Conservation (phyloP, 164 flowering plant genomes). For the Euptelea pleiosperma region DNA sequence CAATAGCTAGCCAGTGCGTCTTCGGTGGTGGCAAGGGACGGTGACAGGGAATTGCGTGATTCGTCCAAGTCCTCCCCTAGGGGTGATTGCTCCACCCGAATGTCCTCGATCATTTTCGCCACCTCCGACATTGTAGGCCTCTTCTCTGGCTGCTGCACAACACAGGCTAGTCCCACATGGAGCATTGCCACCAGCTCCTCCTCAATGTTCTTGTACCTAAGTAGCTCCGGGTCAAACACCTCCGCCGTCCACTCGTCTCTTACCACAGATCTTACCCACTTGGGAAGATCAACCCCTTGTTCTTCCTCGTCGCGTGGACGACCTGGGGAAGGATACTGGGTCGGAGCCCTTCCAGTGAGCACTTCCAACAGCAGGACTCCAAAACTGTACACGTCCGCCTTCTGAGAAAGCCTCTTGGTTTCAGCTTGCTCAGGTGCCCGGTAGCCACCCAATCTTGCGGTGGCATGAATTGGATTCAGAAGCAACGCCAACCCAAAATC, state of each 20-base stretch:
- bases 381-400: conserved; percentile 83
- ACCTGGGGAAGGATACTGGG: conserved; percentile 42
- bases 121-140: conserved; percentile 86
- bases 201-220: conserved; percentile 92
- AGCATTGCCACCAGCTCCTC: conserved; percentile 90
- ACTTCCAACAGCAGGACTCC: conserved; percentile 83
- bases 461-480: conserved; percentile 70
- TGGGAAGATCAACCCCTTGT: conserved; percentile 58
- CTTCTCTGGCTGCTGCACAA: conserved; percentile 64
- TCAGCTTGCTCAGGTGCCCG: conserved; percentile 86
- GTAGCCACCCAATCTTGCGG: conserved; percentile 86
- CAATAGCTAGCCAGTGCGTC: conserved; percentile 44
- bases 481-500: conserved; percentile 87
- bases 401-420: conserved; percentile 62
- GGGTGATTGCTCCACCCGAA: conserved; percentile 90
- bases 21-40: conserved; percentile 73
- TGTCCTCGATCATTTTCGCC: conserved; percentile 82
- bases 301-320: conserved; percentile 36
- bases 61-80: conserved; percentile 86
- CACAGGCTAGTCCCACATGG: conserved; percentile 83
- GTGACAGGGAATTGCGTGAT: conserved; percentile 71
- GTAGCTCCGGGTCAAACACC: conserved; percentile 84
- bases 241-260: conserved; percentile 97
- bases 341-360: conserved; percentile 81
- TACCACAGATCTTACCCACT: conserved; percentile 89